These are phyloP conservation scores for Colletotrichum orbiculare DNA, from an alignment of 2,329 filamentous ascomycete genomes.

Conservation along the genomic window DNA sequence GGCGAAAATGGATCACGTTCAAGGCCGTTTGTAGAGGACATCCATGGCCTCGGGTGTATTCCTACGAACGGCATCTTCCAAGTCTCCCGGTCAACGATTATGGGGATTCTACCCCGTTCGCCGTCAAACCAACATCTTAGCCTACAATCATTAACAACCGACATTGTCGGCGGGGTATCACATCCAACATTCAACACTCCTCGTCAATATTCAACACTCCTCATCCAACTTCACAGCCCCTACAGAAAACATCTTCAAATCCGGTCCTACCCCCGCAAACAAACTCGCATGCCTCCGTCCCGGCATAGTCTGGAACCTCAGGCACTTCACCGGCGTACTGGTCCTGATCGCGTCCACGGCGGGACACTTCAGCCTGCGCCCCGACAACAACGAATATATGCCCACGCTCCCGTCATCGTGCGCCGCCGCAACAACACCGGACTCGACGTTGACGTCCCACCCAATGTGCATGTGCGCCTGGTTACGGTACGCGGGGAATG, in stretches of 20 bases:
- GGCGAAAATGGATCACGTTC: no score
- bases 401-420: slow-evolving; percentile 61
- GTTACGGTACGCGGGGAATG: slow-evolving; percentile 64
- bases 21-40: no score
- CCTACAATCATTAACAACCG: no score
- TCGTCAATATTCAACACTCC: slow-evolving; percentile 46
- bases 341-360: slow-evolving; percentile 41
- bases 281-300: slow-evolving; percentile 58
- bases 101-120: no score
- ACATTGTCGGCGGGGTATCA: no score
- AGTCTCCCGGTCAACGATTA: no score
- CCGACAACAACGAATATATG: slow-evolving; percentile 62
- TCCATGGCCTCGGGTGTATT: no score
- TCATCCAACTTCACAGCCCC: slow-evolving; percentile 47
- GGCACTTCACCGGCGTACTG: slow-evolving; percentile 50
- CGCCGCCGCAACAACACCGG: slow-evolving; percentile 64
- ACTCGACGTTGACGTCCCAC: slow-evolving; percentile 60
- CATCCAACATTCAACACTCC: slow-evolving; percentile 39
- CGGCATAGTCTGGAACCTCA: slow-evolving; percentile 59
- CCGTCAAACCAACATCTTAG: no score
- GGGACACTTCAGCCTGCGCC: slow-evolving; percentile 48
- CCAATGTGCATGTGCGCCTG: slow-evolving; percentile 59
- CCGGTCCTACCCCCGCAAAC: slow-evolving; percentile 54
- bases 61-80: no score
- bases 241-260: slow-evolving; percentile 58